These are phyloP conservation scores for Nakazawaea ishiwadae DNA, from an alignment of 805 yeast species.

Conservation along the genomic window DNA sequence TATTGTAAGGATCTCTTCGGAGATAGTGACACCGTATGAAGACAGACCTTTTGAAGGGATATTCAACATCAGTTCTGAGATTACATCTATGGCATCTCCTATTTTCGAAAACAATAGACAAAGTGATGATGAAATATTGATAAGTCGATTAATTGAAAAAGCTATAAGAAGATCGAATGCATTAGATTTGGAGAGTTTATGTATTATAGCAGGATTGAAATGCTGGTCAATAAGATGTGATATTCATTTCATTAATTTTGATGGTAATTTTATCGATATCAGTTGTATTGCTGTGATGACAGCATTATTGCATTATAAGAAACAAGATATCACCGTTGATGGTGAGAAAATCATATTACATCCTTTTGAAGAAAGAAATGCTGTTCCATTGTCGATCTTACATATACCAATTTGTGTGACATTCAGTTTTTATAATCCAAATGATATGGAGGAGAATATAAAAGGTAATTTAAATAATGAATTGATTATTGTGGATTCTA, in stretches of 20 bases:
- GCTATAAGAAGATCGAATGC: conserved; percentile 90
- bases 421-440: conserved; percentile 77
- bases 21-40: conserved; percentile 74
- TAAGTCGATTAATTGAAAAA: conserved; percentile 82
- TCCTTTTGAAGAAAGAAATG: conserved; percentile 73
- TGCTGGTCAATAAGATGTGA: conserved; percentile 93
- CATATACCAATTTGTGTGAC: conserved; percentile 91
- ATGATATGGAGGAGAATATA: conserved; percentile 59
- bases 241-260: conserved; percentile 81
- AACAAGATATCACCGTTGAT: conserved; percentile 73
- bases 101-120: conserved; percentile 70
- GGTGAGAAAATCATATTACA: conserved; percentile 67
- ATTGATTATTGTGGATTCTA: conserved; percentile 69
- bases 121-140: conserved; percentile 76
- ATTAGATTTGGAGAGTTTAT: conserved; percentile 81
- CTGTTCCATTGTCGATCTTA: conserved; percentile 77
- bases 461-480: conserved; percentile 62
- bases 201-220: conserved; percentile 85
- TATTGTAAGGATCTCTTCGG: conserved; percentile 69
- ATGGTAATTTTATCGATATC: conserved; percentile 90
- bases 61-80: conserved; percentile 79
- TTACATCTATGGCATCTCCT: conserved; percentile 86
- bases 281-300: conserved; percentile 88
- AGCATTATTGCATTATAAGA: conserved; percentile 74
- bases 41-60: conserved; percentile 94